A percentile compares a stretch with the other conserved stretches of the same genome.
Conservation (phyloP, 1,284 basidiomycete species). For the Phenoliferia sp. region DNA sequence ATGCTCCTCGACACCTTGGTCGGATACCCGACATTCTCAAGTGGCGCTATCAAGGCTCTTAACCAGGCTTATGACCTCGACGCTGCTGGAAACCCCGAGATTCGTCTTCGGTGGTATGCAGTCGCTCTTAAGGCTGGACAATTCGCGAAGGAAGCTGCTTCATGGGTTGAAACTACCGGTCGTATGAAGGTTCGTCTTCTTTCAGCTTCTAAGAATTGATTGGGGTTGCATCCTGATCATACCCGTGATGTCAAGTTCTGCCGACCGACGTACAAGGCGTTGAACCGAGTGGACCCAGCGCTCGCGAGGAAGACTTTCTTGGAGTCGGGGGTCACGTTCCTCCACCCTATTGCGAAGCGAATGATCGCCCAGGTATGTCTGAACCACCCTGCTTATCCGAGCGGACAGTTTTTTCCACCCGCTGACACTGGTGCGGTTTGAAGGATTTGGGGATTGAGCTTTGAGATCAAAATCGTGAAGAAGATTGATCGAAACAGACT, state of each 20-base stretch:
- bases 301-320: constrained; percentile 55
- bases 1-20: constrained; percentile 67
- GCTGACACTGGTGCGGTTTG: not conserved
- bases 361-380: constrained; percentile 62
- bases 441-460: constrained; percentile 1
- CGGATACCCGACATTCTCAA: constrained; percentile 41
- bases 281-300: constrained; percentile 53
- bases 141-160: constrained; percentile 24
- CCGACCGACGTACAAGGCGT: constrained; percentile 49
- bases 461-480: too few relatives aligned
- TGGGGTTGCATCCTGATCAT: constrained; percentile 45
- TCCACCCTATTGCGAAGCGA: constrained; percentile 70
- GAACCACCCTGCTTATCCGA: not conserved
- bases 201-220: not conserved
- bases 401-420: too few relatives aligned
- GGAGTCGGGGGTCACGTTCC: constrained; percentile 43
- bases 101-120: constrained; percentile 46
- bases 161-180: constrained; percentile 27
- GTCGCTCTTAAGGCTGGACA: constrained; percentile 52
- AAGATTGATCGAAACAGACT: too few relatives aligned
- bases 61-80: constrained; percentile 57
- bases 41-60: constrained; percentile 52
- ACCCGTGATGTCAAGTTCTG: constrained; percentile 78
- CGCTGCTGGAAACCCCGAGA: constrained; percentile 60
- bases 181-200: constrained; percentile 2